These are phyloP conservation scores for Boletus reticulatus DNA, from an alignment of 768 basidiomycete species.

Conservation along the genomic window DNA sequence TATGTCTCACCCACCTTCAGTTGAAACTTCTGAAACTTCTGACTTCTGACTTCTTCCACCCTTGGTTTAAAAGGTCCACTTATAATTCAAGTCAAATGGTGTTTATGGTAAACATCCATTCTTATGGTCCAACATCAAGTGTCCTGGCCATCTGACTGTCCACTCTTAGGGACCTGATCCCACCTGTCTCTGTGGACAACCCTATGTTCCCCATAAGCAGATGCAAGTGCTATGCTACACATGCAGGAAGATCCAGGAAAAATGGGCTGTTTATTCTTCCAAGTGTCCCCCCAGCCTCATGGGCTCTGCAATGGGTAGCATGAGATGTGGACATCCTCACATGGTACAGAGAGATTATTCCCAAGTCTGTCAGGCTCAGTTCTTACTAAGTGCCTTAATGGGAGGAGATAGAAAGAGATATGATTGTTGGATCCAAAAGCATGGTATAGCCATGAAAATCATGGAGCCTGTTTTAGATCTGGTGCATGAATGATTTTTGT, in stretches of 20 bases:
- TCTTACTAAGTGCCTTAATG: not conserved
- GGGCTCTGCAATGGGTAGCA: not conserved
- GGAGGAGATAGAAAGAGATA: not conserved
- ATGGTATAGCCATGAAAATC: not conserved
- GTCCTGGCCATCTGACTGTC: not conserved
- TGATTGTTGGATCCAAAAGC: not conserved
- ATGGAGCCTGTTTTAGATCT: not conserved
- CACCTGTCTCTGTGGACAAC: not conserved
- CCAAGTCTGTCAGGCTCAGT: constrained; percentile 6
- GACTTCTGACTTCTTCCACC: no score
- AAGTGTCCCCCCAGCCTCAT: not conserved
- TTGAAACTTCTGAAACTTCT: not conserved
- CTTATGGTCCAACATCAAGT: not conserved
- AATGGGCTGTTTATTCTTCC: not conserved
- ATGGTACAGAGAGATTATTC: not conserved
- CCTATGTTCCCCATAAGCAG: not conserved
- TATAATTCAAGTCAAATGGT: not conserved
- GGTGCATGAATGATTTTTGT: not conserved
- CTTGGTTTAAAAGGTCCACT: not conserved
- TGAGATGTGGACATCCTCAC: not conserved
- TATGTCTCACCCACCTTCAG: not conserved
- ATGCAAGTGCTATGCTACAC: not conserved
- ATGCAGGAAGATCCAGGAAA: not conserved
- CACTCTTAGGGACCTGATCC: not conserved
- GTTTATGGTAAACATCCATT: not conserved